phyloP scores from a whole-genome alignment of 2,329 filamentous ascomycete species.

The Pyrenochaeta sp. region DNA sequence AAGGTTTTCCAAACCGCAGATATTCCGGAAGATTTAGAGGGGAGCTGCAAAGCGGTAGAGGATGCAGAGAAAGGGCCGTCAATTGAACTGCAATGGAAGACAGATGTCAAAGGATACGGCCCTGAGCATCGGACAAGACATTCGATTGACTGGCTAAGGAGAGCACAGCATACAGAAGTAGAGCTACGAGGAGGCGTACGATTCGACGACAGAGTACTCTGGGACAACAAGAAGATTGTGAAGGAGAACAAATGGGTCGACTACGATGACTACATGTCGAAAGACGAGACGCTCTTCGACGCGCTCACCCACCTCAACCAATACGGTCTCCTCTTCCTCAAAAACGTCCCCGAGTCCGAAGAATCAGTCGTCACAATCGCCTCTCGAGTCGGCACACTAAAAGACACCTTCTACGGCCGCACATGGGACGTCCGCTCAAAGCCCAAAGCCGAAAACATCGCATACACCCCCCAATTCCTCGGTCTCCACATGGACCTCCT shows the following conservation, averaged over 20 bases:
- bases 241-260: constrained; percentile 65
- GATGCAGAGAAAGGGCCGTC: constrained; percentile 51
- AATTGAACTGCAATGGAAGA: constrained; percentile 68
- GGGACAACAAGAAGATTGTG: constrained; percentile 57
- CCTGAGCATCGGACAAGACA: constrained; percentile 52
- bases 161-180: constrained; percentile 40
- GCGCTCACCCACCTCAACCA: constrained; percentile 69
- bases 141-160: constrained; percentile 42
- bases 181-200: constrained; percentile 41
- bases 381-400: constrained; percentile 75
- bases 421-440: constrained; percentile 91
- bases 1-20: constrained; percentile 71
- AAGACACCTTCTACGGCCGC: constrained; percentile 87
- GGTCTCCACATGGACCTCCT: constrained; percentile 93
- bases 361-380: constrained; percentile 72
- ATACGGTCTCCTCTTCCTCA: constrained; percentile 79
- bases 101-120: constrained; percentile 59
- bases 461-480: constrained; percentile 80
- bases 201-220: constrained; percentile 51
- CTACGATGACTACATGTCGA: constrained; percentile 74
- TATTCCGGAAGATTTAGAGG: constrained; percentile 59
- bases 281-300: constrained; percentile 64
- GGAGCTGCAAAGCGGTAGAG: constrained; percentile 41
- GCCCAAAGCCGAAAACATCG: constrained; percentile 85
- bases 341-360: constrained; percentile 73